Percentiles rank a stretch among this genome's conserved stretches.
These are phyloP conservation scores for Aspergillus niger DNA, from an alignment of 2,329 filamentous ascomycete genomes.

Conservation along the genomic window DNA sequence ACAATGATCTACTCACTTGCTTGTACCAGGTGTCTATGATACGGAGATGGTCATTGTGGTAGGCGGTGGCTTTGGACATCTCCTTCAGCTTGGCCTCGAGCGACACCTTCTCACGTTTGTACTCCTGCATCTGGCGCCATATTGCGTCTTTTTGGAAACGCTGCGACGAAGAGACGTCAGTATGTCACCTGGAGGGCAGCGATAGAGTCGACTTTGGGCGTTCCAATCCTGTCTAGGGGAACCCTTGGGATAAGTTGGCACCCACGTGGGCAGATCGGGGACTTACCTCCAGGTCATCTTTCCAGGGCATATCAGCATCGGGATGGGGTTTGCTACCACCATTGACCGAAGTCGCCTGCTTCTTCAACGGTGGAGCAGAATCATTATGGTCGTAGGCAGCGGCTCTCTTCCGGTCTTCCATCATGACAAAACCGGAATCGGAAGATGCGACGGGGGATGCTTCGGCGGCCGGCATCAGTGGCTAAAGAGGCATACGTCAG, in stretches of 20 bases:
- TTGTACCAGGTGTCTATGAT: constrained; percentile 91
- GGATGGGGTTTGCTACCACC: constrained; percentile 66
- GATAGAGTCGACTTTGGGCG: constrained; percentile 10
- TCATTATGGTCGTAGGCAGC: constrained; percentile 79
- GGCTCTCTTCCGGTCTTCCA: constrained; percentile 99
- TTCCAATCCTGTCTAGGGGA: constrained; percentile 4
- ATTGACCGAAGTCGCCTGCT: constrained; percentile 77
- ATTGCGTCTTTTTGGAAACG: constrained; percentile 95
- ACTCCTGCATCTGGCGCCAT: constrained; percentile 95
- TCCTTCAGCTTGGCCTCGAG: constrained; percentile 81
- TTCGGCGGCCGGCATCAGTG: constrained; percentile 88
- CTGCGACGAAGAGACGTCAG: constrained; percentile 52
- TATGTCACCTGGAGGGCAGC: constrained; percentile 8
- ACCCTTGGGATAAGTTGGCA: constrained; percentile 18
- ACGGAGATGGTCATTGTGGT: constrained; percentile 91
- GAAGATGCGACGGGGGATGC: constrained; percentile 71
- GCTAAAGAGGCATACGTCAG: constrained; percentile 48
- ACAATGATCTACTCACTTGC: constrained; percentile 64
- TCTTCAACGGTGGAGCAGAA: constrained; percentile 84
- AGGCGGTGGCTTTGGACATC: constrained; percentile 71
- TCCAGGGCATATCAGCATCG: constrained; percentile 69
- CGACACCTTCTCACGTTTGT: constrained; percentile 84
- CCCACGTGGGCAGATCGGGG: constrained; percentile 12
- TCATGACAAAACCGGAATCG: constrained; percentile 80
- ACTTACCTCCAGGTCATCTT: constrained; percentile 74